Conservation (phyloP, 768 basidiomycete genomes). For the Pulveroboletus sp. region DNA sequence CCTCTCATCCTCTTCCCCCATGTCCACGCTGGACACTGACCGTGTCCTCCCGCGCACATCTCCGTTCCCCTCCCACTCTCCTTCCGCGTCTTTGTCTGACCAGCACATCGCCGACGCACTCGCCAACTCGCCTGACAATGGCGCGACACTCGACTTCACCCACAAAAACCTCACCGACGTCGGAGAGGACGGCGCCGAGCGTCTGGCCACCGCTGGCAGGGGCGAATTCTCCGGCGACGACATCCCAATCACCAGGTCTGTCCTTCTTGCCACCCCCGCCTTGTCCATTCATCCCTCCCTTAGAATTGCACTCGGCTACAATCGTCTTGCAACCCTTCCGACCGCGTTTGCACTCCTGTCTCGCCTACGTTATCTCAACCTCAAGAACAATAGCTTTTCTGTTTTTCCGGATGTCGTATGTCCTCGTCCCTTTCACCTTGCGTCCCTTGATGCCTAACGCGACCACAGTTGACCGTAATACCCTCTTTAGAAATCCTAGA, state of each 20-base stretch:
- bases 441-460: conserved; percentile 8
- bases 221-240: conserved; percentile 45
- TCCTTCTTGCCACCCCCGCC: conserved; percentile 7
- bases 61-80: conserved; percentile 26
- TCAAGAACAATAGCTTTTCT: conserved; percentile 80
- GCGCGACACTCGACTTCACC: conserved; percentile 82
- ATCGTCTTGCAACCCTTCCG: conserved; percentile 77
- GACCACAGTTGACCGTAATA: conserved; percentile 71
- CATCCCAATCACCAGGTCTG: conserved; percentile 60
- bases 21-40: conserved; percentile 31
- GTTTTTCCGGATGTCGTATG: conserved; percentile 86
- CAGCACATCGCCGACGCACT: conserved; percentile 66
- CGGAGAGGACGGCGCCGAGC: conserved; percentile 68
- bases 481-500: conserved; percentile 91
- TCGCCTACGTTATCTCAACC: conserved; percentile 79
- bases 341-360: conserved; percentile 70
- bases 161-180: conserved; percentile 77
- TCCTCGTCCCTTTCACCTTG: conserved; percentile 14
- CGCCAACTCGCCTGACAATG: conserved; percentile 65
- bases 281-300: conserved; percentile 2
- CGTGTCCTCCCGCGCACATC: conserved; percentile 29
- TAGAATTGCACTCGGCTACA: conserved; percentile 86
- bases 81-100: conserved; percentile 46
- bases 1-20: conserved; percentile 9
- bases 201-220: conserved; percentile 63